These are phyloP conservation scores for Athelia psychrophila DNA, from an alignment of 1,284 basidiomycete genomes.

Conservation along the genomic window DNA sequence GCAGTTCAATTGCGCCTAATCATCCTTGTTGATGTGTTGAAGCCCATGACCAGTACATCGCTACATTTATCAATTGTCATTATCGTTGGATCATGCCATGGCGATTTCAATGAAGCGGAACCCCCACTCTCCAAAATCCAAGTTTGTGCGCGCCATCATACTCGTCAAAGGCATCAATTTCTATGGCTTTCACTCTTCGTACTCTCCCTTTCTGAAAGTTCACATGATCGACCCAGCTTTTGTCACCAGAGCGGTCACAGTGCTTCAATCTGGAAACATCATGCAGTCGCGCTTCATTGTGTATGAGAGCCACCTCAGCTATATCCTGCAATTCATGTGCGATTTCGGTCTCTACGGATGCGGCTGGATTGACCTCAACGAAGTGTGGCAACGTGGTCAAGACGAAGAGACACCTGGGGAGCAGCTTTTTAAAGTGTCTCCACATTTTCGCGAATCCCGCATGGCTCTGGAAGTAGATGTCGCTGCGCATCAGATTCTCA, in stretches of 20 bases:
- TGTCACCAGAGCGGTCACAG: slow-evolving; percentile 67
- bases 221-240: slow-evolving; percentile 71
- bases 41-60: slow-evolving; percentile 49
- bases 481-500: slow-evolving; percentile 81
- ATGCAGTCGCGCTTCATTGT: slow-evolving; percentile 76
- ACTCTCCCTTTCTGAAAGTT: slow-evolving; percentile 90
- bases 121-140: slow-evolving; percentile 50
- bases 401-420: slow-evolving; percentile 21
- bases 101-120: slow-evolving; percentile 69
- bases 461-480: slow-evolving; percentile 86
- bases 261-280: slow-evolving; percentile 79
- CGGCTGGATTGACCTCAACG: slow-evolving; percentile 76
- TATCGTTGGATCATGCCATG: slow-evolving; percentile 78
- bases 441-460: slow-evolving; percentile 66
- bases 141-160: slow-evolving; percentile 69
- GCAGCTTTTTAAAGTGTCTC: slow-evolving; percentile 38
- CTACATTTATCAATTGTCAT: slow-evolving; percentile 65
- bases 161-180: slow-evolving; percentile 95
- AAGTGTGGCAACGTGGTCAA: slow-evolving; percentile 54
- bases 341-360: slow-evolving; percentile 97
- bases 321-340: slow-evolving; percentile 89
- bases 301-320: slow-evolving; percentile 91
- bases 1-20: slow-evolving; percentile 13
- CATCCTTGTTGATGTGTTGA: slow-evolving; percentile 27
- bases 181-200: slow-evolving; percentile 90